Evolutionary conservation across 2,329 filamentous ascomycete species (phyloP).

Genomic region (Plenodomus biglobosus): DNA sequence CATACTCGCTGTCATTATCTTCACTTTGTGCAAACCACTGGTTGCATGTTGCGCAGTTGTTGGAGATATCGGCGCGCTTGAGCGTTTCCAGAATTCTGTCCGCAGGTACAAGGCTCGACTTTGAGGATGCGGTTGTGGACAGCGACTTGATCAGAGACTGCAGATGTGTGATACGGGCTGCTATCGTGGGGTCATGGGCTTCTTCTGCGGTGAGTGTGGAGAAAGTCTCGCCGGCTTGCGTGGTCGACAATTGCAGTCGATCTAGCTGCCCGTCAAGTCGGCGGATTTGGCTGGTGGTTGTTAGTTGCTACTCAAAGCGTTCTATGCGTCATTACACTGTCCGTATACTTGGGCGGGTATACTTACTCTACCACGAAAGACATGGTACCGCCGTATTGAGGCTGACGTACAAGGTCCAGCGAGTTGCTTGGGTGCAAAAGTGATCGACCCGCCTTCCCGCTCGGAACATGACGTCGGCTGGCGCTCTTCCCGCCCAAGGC

Average conservation of each 20-base stretch:
- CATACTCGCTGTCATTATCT: constrained; percentile 29
- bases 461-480: background rate
- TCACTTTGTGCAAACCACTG: constrained; percentile 40
- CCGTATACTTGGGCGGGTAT: background rate
- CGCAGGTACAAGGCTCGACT: constrained; percentile 61
- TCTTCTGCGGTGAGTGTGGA: constrained; percentile 37
- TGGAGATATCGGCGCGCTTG: constrained; percentile 60
- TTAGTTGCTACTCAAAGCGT: constrained; percentile 5
- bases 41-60: constrained; percentile 42
- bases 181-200: constrained; percentile 42
- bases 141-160: constrained; percentile 69
- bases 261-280: constrained; percentile 61
- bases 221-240: constrained; percentile 31
- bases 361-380: constrained; percentile 48
- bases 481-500: background rate
- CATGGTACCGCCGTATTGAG: constrained; percentile 38
- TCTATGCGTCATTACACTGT: background rate
- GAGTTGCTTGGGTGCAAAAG: background rate
- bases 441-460: background rate
- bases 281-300: constrained; percentile 54
- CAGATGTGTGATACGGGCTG: constrained; percentile 59
- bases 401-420: constrained; percentile 2
- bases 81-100: constrained; percentile 63
- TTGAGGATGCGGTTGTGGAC: constrained; percentile 67
- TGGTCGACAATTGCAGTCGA: constrained; percentile 54